These are phyloP conservation scores for Suillus weaverae DNA, from an alignment of 768 basidiomycete genomes.

Conservation along the genomic window DNA sequence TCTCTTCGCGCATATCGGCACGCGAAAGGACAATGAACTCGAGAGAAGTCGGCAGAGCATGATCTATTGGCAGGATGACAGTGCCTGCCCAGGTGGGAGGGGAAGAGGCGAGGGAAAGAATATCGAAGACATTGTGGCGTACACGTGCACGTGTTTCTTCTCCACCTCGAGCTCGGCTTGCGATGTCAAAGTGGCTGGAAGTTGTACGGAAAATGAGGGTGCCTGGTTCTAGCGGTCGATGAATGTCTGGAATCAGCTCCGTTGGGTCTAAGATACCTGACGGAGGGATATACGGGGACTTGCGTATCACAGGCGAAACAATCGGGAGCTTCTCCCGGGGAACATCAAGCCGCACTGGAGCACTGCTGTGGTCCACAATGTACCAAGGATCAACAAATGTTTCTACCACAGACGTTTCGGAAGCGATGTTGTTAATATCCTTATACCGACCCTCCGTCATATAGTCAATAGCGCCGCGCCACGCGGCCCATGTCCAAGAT, in stretches of 20 bases:
- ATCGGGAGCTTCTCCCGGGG: not conserved
- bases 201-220: slow-evolving; percentile 25
- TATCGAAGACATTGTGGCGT: slow-evolving; percentile 14
- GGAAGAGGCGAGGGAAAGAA: slow-evolving; percentile 4
- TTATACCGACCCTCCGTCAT: not conserved
- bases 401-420: slow-evolving; percentile 2
- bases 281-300: slow-evolving; percentile 5
- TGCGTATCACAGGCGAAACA: too few relatives aligned
- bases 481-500: not conserved
- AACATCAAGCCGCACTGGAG: slow-evolving; percentile 15
- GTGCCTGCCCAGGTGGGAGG: slow-evolving; percentile 8
- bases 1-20: slow-evolving; percentile 4
- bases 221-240: slow-evolving; percentile 9
- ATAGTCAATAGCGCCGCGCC: not conserved
- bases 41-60: slow-evolving; percentile 5
- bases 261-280: not conserved
- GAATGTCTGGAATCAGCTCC: not conserved
- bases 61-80: slow-evolving; percentile 16
- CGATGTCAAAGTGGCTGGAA: slow-evolving; percentile 9
- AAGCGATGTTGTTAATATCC: not conserved
- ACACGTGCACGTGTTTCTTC: not conserved
- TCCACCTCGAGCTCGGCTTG: not conserved
- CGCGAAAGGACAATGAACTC: slow-evolving; percentile 22
- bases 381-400: slow-evolving; percentile 19
- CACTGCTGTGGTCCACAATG: slow-evolving; percentile 13